Conservation (phyloP, 192 early-diverging fungal genomes). For the Coemansia sp. region DNA sequence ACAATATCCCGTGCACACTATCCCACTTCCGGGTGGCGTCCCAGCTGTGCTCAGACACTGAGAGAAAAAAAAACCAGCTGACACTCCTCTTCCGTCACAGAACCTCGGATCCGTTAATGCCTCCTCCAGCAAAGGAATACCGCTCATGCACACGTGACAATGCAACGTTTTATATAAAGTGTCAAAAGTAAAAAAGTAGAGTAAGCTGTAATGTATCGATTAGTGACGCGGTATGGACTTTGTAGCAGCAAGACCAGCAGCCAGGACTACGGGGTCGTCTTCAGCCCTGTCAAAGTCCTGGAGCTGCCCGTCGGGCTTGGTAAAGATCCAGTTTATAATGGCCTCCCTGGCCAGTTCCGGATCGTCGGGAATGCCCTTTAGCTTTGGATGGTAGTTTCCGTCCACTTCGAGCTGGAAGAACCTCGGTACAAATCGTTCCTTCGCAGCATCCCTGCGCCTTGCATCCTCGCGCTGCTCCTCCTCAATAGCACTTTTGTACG, state of each 20-base stretch:
- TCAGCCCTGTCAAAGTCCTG: slow-evolving; percentile 38
- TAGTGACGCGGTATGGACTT: slow-evolving; percentile 7
- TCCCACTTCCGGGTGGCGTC: slow-evolving; percentile 1
- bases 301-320: slow-evolving; percentile 23
- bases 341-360: slow-evolving; percentile 21
- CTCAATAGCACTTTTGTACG: slow-evolving; percentile 69
- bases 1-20: not conserved
- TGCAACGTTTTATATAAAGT: not conserved
- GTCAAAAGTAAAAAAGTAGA: slow-evolving; percentile 2
- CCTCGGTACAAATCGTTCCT: slow-evolving; percentile 58
- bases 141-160: too few relatives aligned
- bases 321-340: slow-evolving; percentile 41
- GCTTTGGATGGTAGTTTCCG: slow-evolving; percentile 42
- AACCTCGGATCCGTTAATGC: not conserved
- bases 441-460: slow-evolving; percentile 54
- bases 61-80: not conserved
- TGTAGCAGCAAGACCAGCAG: slow-evolving; percentile 12
- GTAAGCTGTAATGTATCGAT: not conserved
- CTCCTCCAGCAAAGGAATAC: too few relatives aligned
- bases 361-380: slow-evolving; percentile 32
- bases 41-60: slow-evolving; percentile 1
- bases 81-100: not conserved
- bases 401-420: slow-evolving; percentile 61
- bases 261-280: slow-evolving; percentile 35
- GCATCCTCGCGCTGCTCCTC: slow-evolving; percentile 64